Evolutionary conservation across 306 rosid species (phyloP), one percentile per base, ranked within the genome.

Genomic region (Leucaena leucocephala): DNA sequence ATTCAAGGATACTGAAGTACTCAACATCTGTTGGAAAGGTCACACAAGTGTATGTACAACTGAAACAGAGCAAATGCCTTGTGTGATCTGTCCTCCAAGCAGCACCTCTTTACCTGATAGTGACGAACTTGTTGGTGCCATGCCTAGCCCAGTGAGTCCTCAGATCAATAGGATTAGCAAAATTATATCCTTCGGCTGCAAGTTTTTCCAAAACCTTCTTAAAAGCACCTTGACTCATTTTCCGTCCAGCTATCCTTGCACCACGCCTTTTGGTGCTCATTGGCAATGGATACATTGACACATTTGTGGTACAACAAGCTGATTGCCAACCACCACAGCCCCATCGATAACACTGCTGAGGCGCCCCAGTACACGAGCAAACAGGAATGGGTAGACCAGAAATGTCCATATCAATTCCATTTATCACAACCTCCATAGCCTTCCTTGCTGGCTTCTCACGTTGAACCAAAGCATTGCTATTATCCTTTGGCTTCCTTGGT

Each of bases 311-410:
- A 66, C 98, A 94, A 85, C 98, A 94, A 43, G 98, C 97, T 17
- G 98, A 94, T 73, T 94, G 98, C 98, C 98, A 94, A 7, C 98
- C 97, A 12, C 97, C 98, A 45, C 90, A 89, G 61, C 98, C 98
- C 98, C 98, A 94, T 7, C 98, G 87, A 68, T 94, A 94, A 76
- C 98, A 91, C 78, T 92, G 98, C 77, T 92, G 97, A 44, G 97
- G 91, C 34, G 82, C 12, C 71, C 98, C 97, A 46, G 98, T 94
- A 74, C 98, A 94, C 0, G 98, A 91, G 78, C 98, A 94, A 40
- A 92, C 88, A 10, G 98, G 98, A 84, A 88, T 89, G 2, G 98
- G 97, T n/a, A 94, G 82, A 52, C 97, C 87, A n/a, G 98, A 92
- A 78, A 94, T 89, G 68, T 94, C 98, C 97, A 94, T 89, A 55